Percentiles rank a stretch among this genome's conserved stretches.
phyloP scores from a whole-genome alignment of 1,284 basidiomycete species.

The Puccinia polysora region DNA sequence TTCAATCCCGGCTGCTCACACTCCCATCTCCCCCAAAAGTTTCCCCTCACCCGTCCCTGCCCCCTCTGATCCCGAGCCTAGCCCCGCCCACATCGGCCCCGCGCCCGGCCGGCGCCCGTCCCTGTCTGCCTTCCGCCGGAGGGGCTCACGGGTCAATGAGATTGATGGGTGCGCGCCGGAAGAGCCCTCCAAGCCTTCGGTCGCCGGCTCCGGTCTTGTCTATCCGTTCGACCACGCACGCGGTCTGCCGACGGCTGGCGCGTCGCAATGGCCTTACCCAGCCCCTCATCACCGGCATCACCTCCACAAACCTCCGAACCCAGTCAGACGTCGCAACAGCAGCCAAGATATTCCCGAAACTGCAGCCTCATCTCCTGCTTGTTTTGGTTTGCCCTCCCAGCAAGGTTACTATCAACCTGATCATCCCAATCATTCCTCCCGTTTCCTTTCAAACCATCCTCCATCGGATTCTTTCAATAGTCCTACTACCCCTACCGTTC shows the following conservation, averaged over 20 bases:
- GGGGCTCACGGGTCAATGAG: slow-evolving; percentile 10
- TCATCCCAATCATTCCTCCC: slow-evolving; percentile 3
- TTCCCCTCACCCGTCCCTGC: slow-evolving; percentile 4
- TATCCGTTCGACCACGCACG: slow-evolving; percentile 5
- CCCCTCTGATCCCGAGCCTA: background rate
- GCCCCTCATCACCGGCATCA: slow-evolving; percentile 16
- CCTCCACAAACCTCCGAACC: slow-evolving; percentile 1
- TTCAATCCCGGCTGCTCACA: background rate
- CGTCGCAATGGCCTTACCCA: slow-evolving; percentile 23
- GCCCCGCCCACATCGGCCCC: background rate
- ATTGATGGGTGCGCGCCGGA: background rate
- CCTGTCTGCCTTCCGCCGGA: slow-evolving; percentile 7
- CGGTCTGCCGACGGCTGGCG: background rate
- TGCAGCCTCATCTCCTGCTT: slow-evolving; percentile 1
- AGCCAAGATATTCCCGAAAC: slow-evolving; percentile 7
- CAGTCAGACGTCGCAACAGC: slow-evolving; percentile 21
- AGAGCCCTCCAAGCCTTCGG: slow-evolving; percentile 2
- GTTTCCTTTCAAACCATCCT: slow-evolving; percentile 2
- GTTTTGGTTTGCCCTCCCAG: background rate
- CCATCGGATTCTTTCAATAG: background rate
- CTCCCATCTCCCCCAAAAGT: slow-evolving; percentile 8
- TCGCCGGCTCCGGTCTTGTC: background rate
- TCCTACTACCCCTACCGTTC: background rate
- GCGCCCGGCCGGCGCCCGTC: background rate
- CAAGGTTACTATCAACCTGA: background rate